These are phyloP conservation scores for Talaromyces amestolkiae DNA, from an alignment of 2,329 filamentous ascomycete genomes.

Conservation along the genomic window DNA sequence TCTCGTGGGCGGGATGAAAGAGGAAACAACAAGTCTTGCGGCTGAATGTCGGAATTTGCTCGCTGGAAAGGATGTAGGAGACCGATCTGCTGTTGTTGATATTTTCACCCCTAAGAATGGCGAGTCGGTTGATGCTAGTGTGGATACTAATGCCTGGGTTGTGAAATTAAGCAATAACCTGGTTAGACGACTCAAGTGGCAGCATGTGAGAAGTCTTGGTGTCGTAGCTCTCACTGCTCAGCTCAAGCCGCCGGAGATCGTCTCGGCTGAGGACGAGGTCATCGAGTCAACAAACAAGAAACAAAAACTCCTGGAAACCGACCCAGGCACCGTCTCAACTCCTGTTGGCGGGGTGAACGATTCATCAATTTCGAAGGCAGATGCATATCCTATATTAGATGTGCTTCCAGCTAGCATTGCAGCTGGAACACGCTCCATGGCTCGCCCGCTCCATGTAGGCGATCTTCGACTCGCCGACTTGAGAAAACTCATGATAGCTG, in stretches of 20 bases:
- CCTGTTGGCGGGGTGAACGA: slow-evolving; percentile 24
- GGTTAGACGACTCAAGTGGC: slow-evolving; percentile 87
- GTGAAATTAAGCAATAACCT: slow-evolving; percentile 84
- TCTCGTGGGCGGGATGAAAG: slow-evolving; percentile 74
- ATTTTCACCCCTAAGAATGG: slow-evolving; percentile 82
- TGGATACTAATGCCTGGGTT: slow-evolving; percentile 96
- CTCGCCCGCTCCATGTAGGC: slow-evolving; percentile 89
- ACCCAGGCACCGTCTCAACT: slow-evolving; percentile 35
- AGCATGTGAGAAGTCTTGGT: slow-evolving; percentile 82
- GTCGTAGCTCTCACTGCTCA: slow-evolving; percentile 89
- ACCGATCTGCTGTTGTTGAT: slow-evolving; percentile 20
- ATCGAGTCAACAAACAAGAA: slow-evolving; percentile 50
- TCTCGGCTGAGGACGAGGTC: slow-evolving; percentile 35
- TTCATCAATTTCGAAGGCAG: slow-evolving; percentile 31
- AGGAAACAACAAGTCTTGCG: slow-evolving; percentile 76
- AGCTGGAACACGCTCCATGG: slow-evolving; percentile 70
- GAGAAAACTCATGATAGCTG: slow-evolving; percentile 74
- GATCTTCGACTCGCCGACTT: slow-evolving; percentile 87
- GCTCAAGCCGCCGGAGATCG: slow-evolving; percentile 52
- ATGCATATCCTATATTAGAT: slow-evolving; percentile 55
- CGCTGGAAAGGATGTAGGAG: slow-evolving; percentile 40
- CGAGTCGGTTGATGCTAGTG: slow-evolving; percentile 76
- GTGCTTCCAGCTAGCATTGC: slow-evolving; percentile 61
- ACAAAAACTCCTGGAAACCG: slow-evolving; percentile 50
- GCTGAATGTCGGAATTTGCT: slow-evolving; percentile 72